Evolutionary conservation across 2,329 filamentous ascomycete species (phyloP).

Genomic region (Penicillium sp.): DNA sequence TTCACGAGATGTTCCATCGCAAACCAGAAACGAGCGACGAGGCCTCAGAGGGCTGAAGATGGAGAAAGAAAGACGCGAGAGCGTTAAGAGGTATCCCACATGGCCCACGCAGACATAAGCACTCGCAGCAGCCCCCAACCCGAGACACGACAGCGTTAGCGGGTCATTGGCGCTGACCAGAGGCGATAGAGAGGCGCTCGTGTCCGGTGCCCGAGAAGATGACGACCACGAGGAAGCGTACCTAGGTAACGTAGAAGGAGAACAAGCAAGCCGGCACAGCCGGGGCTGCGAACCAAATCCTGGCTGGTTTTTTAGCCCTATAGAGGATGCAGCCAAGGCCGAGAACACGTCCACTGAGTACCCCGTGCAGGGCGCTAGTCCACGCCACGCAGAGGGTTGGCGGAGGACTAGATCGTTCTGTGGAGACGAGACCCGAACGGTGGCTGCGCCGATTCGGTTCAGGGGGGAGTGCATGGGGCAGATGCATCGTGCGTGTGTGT

Average conservation of each 20-base stretch:
- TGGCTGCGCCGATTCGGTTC: no score
- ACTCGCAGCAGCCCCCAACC: no score
- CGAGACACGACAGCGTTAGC: no score
- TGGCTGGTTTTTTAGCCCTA: constrained; percentile 8
- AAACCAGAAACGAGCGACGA: constrained; percentile 13
- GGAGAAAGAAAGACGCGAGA: constrained; percentile 7
- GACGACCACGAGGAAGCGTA: no score
- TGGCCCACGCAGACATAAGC: no score
- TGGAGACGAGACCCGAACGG: constrained; percentile 13
- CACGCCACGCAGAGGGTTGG: constrained; percentile 8
- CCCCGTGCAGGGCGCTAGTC: constrained; percentile 12
- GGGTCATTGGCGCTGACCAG: no score
- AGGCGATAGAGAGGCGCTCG: no score
- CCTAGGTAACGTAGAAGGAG: not conserved
- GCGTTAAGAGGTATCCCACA: constrained; percentile 10
- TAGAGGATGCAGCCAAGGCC: constrained; percentile 15
- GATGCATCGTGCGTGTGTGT: constrained; percentile 10
- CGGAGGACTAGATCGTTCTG: constrained; percentile 26
- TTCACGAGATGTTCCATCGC: constrained; percentile 7
- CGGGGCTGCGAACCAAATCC: constrained; percentile 8
- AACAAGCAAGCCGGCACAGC: constrained; percentile 6
- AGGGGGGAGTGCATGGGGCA: constrained; percentile 8
- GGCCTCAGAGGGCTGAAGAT: constrained; percentile 9
- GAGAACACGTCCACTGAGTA: constrained; percentile 8
- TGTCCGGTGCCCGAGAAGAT: no score